A percentile compares a stretch with the other conserved stretches of the same genome.
Evolutionary conservation across 164 flowering plant genomes (phyloP).

Genomic region (Dillenia suffruticosa): DNA sequence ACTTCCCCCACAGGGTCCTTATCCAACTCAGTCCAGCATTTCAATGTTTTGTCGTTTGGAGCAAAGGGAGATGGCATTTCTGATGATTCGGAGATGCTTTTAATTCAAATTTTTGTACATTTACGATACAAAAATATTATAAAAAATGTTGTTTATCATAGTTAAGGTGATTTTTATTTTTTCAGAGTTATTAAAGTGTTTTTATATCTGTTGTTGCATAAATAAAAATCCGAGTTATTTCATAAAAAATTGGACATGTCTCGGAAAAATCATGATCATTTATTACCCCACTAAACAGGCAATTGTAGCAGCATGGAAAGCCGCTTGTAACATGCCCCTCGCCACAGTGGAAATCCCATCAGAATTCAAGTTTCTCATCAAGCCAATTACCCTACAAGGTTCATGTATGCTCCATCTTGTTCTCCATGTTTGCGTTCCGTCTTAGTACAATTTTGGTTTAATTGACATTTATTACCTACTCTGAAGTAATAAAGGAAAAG

Average conservation of each 20-base stretch:
- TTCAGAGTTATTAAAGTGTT: too few species aligned
- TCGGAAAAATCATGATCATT: too few species aligned
- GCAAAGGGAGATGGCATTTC: constrained; percentile 79
- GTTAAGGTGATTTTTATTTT: too few species aligned
- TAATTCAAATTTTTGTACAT: too few species aligned
- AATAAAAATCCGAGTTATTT: too few species aligned
- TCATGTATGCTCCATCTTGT: constrained; percentile 68
- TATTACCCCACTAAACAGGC: constrained; percentile 62
- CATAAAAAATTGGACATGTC: too few species aligned
- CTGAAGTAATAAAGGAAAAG: background rate
- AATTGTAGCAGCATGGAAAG: constrained; percentile 64
- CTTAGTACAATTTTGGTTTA: background rate
- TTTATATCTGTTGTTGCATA: too few species aligned
- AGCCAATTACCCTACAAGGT: constrained; percentile 67
- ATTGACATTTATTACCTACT: too few species aligned
- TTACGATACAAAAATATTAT: too few species aligned
- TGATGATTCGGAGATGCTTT: constrained; percentile 70
- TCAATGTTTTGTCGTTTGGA: constrained; percentile 59
- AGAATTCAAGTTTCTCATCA: constrained; percentile 53
- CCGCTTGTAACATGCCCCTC: constrained; percentile 60
- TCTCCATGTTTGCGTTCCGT: constrained; percentile 49
- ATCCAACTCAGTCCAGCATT: constrained; percentile 16
- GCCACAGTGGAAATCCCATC: constrained; percentile 56
- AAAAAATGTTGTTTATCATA: too few species aligned
- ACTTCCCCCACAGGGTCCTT: constrained; percentile 18